These are phyloP conservation scores for Coffea humblotiana DNA, from an alignment of 305 asterid genomes.

Conservation along the genomic window DNA sequence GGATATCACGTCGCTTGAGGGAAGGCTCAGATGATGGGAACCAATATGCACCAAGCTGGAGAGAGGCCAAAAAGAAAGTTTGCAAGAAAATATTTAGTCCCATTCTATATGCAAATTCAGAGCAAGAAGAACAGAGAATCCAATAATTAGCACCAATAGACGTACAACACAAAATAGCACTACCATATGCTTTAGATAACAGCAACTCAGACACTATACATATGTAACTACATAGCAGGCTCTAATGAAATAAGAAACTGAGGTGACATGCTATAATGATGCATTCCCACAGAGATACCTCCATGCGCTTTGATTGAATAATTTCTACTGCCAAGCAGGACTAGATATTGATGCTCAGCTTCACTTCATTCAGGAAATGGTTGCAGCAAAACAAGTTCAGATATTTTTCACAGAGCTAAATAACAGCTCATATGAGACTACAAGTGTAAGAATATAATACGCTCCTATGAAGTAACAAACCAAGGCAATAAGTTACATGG, in stretches of 20 bases:
- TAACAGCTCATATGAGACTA: too few species aligned
- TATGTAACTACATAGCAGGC: background rate
- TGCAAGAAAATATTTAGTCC: background rate
- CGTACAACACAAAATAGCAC: background rate
- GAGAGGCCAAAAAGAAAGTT: conserved; percentile 4
- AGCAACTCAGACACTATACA: background rate
- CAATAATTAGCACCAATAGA: background rate
- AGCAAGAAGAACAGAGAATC: background rate
- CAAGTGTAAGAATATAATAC: background rate
- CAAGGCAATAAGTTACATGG: too few species aligned
- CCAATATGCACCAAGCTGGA: conserved; percentile 86
- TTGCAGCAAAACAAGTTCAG: too few species aligned
- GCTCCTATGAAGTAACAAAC: too few species aligned
- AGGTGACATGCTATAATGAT: background rate
- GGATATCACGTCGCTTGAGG: conserved; percentile 64
- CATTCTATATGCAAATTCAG: background rate
- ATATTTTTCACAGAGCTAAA: too few species aligned
- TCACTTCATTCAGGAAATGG: too few species aligned
- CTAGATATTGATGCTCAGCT: too few species aligned
- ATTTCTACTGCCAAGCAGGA: too few species aligned
- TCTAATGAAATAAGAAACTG: background rate
- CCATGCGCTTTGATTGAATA: background rate
- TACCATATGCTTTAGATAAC: background rate
- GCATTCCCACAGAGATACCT: background rate
- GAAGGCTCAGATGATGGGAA: conserved; percentile 85